Evolutionary conservation across 2,329 filamentous ascomycete genomes (phyloP), one percentile per base, ranked within the genome.

Genomic region (Botrytis fragariae): DNA sequence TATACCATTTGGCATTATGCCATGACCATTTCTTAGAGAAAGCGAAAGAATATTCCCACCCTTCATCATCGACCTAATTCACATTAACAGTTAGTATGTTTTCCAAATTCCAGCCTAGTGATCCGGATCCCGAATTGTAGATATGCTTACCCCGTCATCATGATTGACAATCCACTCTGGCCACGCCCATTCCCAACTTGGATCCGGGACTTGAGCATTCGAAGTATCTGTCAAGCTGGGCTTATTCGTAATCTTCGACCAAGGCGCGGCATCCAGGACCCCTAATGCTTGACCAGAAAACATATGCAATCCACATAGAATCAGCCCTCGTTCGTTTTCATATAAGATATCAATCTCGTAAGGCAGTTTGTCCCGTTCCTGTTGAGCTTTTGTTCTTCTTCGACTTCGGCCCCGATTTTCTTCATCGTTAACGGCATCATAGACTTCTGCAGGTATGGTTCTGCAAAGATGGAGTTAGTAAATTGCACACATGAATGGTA

Each of bases 31-130:
- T 85, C 74, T 87, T 89, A 76, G 86, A 85, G 80, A 98, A 99
- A 77, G 93, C 91, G 81, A 98, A 94, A 25, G 93, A 96, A 83
- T 99, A 99, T 81, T 97, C 92, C 96, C 96, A 99, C 5, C 96
- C 96, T 75, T 95, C 93, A 75, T 95, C 92, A 79, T 98, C 96
- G 22, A 72, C 71, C 71, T 72, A 60, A 29, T 67, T 42, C 14
- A 67, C 22, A 54, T 18, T 12, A 6, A 25, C 7, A 18, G 22
- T 72, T 25, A 72, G 69, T 32, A 57, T 44, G 22, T 29, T 25
- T 25, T 25, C 16, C 25, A 54, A 42, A 32, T 37, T 42, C 35
- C n/a, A 57, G 10, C 2, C 18, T 8, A 25, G 8, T 32, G 8
- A 35, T 37, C 25, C 25, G 39, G 3, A 29, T 29, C 8, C 45